phyloP scores from a whole-genome alignment of 1,139 yeast genomes.

The Diutina neorugosa region DNA sequence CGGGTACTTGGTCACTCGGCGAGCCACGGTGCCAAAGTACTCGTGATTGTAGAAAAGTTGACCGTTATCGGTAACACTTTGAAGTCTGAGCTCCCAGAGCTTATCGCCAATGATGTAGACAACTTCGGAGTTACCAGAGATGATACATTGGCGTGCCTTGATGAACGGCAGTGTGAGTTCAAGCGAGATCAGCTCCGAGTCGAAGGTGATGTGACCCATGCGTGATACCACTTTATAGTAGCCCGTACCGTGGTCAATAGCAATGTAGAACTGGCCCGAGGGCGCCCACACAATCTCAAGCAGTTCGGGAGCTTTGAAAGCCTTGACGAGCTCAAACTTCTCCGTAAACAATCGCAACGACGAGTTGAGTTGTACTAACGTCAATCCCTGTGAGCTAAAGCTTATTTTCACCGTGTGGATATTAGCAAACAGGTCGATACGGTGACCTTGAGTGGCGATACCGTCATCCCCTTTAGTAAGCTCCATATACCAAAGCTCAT shows the following conservation, averaged over 20 bases:
- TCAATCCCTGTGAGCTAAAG: background rate
- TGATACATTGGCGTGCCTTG: background rate
- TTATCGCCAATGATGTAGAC: background rate
- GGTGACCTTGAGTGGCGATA: background rate
- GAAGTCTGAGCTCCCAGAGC: background rate
- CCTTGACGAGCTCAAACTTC: background rate
- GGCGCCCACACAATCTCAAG: background rate
- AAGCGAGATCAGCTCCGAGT: background rate
- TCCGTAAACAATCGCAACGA: background rate
- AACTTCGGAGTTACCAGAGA: background rate
- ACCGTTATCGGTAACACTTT: background rate
- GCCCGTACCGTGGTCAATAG: background rate
- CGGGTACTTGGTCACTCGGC: background rate
- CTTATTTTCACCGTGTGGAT: background rate
- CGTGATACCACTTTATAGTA: background rate
- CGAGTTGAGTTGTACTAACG: background rate
- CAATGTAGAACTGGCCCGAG: background rate
- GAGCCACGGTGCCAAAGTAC: background rate
- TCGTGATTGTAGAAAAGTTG: background rate
- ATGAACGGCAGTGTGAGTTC: background rate
- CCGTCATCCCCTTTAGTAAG: background rate
- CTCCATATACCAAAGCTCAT: background rate
- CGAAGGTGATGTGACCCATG: conserved; percentile 2
- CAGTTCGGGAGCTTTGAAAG: background rate
- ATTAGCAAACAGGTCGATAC: background rate